Evolutionary conservation across 257 asterid species (phyloP).

Genomic region (Rubia yunnanensis): DNA sequence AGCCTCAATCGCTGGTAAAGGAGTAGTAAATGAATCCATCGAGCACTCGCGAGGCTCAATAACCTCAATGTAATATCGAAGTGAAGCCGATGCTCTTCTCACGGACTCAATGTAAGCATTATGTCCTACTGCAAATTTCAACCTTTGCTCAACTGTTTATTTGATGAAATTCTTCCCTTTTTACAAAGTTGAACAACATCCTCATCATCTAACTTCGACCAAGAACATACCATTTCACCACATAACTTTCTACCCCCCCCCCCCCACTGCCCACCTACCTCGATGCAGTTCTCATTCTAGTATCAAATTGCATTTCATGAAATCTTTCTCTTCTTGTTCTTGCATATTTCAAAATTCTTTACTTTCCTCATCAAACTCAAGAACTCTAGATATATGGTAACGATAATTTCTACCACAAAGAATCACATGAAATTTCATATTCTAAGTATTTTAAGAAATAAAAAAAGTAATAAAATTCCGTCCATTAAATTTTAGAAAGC

Average conservation of each 20-base stretch:
- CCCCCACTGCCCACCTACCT: too few species aligned
- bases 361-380: neutral
- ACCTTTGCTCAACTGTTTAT: constrained; percentile 83
- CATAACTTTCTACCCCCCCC: constrained; percentile 5
- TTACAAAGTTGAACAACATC: constrained; percentile 83
- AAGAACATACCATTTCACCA: constrained; percentile 83
- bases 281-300: constrained; percentile 40
- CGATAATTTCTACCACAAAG: too few species aligned
- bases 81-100: constrained; percentile 80
- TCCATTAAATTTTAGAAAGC: too few species aligned
- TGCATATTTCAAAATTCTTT: constrained; percentile 43
- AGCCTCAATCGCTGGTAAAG: constrained; percentile 42
- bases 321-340: constrained; percentile 25
- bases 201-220: constrained; percentile 86
- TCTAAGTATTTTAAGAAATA: too few species aligned
- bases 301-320: constrained; percentile 36
- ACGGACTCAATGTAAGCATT: constrained; percentile 73
- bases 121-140: constrained; percentile 73
- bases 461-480: too few species aligned
- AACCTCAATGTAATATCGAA: constrained; percentile 70
- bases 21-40: constrained; percentile 45
- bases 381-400: too few species aligned
- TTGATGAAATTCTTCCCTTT: constrained; percentile 80
- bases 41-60: constrained; percentile 75
- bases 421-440: too few species aligned